Evolutionary conservation across 257 asterid genomes (phyloP), one percentile per base, ranked within the genome.

Genomic region (Haberlea rhodopensis): DNA sequence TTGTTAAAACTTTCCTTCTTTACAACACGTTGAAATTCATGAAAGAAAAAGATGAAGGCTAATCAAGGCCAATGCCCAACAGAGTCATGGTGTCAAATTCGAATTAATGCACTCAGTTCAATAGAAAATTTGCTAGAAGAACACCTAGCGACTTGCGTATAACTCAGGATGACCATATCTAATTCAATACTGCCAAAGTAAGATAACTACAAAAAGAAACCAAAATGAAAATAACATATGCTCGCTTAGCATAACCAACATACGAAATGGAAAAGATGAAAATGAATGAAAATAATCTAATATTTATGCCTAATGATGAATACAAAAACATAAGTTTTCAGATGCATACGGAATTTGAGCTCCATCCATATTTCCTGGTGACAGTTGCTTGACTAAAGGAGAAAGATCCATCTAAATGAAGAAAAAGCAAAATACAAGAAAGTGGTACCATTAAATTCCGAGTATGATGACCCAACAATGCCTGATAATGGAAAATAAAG

Each of bases 381-480:
- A 81, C 82, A 94, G 71, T 75, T 84, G 92, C 82, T 80, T 87
- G 71, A 94, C 92, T 67, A 94, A 71, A 68, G 99, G 95, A 68
- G 96, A 94, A 28, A 94, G 95, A 75, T 94, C 96, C 71, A 25
- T 76, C 99, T 94, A 80, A 23, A 75, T 71, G 2, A 45, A 19
- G 67, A 61, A 56, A 40, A 61, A 75, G 60, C 27, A 69, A 24
- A 63, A 65, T 46, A 69, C 37, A 11, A 75, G 57, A 20, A 52
- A 13, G 49, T 43, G 46, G 13, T 37, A 73, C 26, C 56, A 62
- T 21, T 72, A 69, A 26, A 67, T 45, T 58, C 27, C 37, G 40
- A 53, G n/a, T n/a, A n/a, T n/a, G n/a, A n/a, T n/a, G n/a, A n/a
- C n/a, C 53, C 60, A 9, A 43, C 7, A 43, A 43, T 43, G 49